Percentiles rank a stretch among this genome's conserved stretches.
phyloP scores from a whole-genome alignment of 768 basidiomycete genomes.

The Boletus subparvulus region DNA sequence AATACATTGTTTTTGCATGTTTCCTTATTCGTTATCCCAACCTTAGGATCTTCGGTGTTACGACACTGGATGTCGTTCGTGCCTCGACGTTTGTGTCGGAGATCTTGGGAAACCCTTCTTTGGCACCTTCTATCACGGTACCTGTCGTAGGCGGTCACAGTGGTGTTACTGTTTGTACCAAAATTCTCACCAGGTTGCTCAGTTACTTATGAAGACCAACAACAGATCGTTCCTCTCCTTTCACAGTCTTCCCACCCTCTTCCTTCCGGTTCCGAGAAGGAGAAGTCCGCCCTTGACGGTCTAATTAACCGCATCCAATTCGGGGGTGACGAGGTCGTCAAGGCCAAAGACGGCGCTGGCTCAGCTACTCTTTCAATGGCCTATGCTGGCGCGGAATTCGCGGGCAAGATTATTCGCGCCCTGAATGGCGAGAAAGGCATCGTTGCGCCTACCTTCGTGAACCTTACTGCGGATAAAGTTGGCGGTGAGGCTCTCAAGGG shows the following conservation, averaged over 20 bases:
- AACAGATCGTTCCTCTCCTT: slow-evolving; percentile 86
- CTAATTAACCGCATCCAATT: slow-evolving; percentile 89
- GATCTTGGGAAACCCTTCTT: slow-evolving; percentile 60
- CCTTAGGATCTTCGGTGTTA: slow-evolving; percentile 90
- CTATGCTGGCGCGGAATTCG: slow-evolving; percentile 90
- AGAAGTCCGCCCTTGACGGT: slow-evolving; percentile 48
- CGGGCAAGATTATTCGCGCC: slow-evolving; percentile 78
- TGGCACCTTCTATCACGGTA: slow-evolving; percentile 63
- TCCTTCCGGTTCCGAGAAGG: slow-evolving; percentile 50
- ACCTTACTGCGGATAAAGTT: slow-evolving; percentile 65
- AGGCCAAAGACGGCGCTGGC: slow-evolving; percentile 90
- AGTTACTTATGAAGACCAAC: slow-evolving; percentile 7
- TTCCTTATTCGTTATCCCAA: not conserved
- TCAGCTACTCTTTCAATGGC: slow-evolving; percentile 98
- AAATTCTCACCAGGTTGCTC: not conserved
- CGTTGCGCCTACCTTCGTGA: slow-evolving; percentile 80
- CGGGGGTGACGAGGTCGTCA: slow-evolving; percentile 97
- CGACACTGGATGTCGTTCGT: slow-evolving; percentile 96
- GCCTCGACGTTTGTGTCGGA: slow-evolving; percentile 95
- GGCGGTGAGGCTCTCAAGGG: slow-evolving; percentile 74
- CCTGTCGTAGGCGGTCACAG: slow-evolving; percentile 96
- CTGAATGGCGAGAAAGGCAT: slow-evolving; percentile 87
- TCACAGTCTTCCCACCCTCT: slow-evolving; percentile 85
- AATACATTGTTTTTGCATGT: not conserved
- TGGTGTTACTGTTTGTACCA: slow-evolving; percentile 70